Evolutionary conservation across 352 stramenopile species (phyloP).

Genomic region (Pythium phragmitis): DNA sequence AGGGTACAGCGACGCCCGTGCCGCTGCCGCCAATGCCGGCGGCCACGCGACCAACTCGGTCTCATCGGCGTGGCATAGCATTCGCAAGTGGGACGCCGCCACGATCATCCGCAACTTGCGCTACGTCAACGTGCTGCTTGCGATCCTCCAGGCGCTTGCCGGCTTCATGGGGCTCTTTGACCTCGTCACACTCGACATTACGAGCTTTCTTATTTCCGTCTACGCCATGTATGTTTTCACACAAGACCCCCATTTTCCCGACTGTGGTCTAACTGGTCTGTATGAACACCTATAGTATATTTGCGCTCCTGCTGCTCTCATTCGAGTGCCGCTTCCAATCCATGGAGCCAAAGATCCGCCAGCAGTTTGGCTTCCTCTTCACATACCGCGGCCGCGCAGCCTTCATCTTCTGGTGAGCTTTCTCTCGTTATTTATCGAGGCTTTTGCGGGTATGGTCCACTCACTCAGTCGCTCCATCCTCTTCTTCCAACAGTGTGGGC

Average conservation of each 20-base stretch:
- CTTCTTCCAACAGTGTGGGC: constrained; percentile 43
- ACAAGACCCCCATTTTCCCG: neutral
- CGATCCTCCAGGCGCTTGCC: constrained; percentile 76
- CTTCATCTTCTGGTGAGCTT: constrained; percentile 77
- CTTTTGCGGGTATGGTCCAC: no score
- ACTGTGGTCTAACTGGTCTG: neutral
- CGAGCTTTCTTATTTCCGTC: constrained; percentile 84
- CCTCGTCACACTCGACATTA: constrained; percentile 82
- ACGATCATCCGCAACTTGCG: constrained; percentile 79
- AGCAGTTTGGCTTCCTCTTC: constrained; percentile 88
- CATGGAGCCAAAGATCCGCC: constrained; percentile 84
- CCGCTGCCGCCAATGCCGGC: neutral
- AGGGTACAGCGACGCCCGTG: constrained; percentile 16
- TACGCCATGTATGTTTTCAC: constrained; percentile 72
- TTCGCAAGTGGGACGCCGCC: constrained; percentile 65
- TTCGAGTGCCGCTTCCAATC: constrained; percentile 88
- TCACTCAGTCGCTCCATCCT: no score
- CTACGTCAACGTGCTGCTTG: constrained; percentile 81
- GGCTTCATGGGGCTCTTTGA: constrained; percentile 87
- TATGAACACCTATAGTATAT: constrained; percentile 46
- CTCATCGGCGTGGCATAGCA: constrained; percentile 24
- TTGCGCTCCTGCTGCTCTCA: constrained; percentile 75
- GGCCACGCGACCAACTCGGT: constrained; percentile 22
- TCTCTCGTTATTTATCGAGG: neutral
- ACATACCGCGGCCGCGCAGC: constrained; percentile 82